A percentile compares a stretch with the other conserved stretches of the same genome.
phyloP scores from a whole-genome alignment of 768 basidiomycete species.

The Trametes cubensis region DNA sequence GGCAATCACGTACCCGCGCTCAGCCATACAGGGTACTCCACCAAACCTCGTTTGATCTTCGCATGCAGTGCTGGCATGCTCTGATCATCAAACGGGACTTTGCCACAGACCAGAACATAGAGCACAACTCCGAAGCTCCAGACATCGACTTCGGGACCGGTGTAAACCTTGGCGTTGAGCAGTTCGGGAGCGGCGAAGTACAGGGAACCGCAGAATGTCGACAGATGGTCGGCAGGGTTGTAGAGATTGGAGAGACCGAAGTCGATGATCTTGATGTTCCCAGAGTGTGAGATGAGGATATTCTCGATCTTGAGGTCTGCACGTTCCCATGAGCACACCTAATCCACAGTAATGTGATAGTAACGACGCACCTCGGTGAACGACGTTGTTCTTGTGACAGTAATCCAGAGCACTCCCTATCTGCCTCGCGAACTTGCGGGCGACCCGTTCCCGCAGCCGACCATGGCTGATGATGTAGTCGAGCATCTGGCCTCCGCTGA shows the following conservation, averaged over 20 bases:
- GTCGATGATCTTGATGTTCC: conserved; percentile 99
- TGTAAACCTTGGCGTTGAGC: conserved; percentile 94
- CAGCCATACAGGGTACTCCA: conserved; percentile 97
- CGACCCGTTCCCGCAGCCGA: conserved; percentile 90
- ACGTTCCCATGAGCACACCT: conserved; percentile 4
- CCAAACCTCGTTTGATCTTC: conserved; percentile 96
- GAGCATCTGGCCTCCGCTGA: conserved; percentile 99
- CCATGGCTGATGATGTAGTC: conserved; percentile 99
- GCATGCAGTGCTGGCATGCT: conserved; percentile 99
- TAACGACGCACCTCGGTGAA: conserved; percentile 73
- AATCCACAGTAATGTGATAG: conserved; percentile 23
- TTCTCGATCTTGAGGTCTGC: conserved; percentile 98
- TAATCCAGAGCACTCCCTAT: conserved; percentile 96
- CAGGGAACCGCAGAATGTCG: conserved; percentile 96
- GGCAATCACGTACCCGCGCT: conserved; percentile 71
- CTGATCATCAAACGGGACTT: conserved; percentile 98
- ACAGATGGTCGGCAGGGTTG: conserved; percentile 77
- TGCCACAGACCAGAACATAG: conserved; percentile 96
- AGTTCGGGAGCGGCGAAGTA: conserved; percentile 99
- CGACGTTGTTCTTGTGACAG: conserved; percentile 96
- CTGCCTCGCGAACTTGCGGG: conserved; percentile 96
- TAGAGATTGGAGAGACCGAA: conserved; percentile 97
- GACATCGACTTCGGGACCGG: conserved; percentile 96
- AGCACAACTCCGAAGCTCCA: conserved; percentile 99
- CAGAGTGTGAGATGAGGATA: conserved; percentile 97